A percentile compares a stretch with the other conserved stretches of the same genome.
phyloP scores from a whole-genome alignment of 164 flowering plant species.

The Hamamelis virginiana region DNA sequence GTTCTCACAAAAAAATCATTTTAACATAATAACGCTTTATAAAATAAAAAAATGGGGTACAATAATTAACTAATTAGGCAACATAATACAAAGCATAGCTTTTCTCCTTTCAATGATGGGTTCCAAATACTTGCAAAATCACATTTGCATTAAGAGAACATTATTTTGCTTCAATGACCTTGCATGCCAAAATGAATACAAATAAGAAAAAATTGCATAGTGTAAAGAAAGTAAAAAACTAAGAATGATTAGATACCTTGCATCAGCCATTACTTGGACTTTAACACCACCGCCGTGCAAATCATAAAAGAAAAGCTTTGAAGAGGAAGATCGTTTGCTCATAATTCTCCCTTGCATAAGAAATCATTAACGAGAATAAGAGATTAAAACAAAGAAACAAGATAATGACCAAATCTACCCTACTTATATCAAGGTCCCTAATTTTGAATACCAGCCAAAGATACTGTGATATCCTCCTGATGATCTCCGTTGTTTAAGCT shows the following conservation, averaged over 20 bases:
- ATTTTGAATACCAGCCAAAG: slow-evolving; percentile 65
- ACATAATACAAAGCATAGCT: too few relatives aligned
- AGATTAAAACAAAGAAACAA: background rate
- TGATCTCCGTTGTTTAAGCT: slow-evolving; percentile 59
- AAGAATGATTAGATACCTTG: slow-evolving; percentile 42
- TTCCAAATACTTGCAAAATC: too few relatives aligned
- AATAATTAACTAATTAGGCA: too few relatives aligned
- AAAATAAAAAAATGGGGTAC: too few relatives aligned
- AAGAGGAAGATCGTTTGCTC: slow-evolving; percentile 80
- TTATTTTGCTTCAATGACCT: background rate
- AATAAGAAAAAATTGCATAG: background rate
- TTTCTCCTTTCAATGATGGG: too few relatives aligned
- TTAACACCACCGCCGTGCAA: slow-evolving; percentile 67
- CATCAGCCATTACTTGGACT: slow-evolving; percentile 94
- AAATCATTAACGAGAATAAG: background rate
- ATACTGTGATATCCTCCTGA: slow-evolving; percentile 51
- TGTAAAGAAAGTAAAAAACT: background rate
- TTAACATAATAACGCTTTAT: background rate
- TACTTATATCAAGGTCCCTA: background rate
- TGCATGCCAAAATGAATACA: background rate
- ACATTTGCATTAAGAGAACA: background rate
- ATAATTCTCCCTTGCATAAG: slow-evolving; percentile 67
- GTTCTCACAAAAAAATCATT: background rate
- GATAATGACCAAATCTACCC: background rate
- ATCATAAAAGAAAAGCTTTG: slow-evolving; percentile 90